These are phyloP conservation scores for Arthrobotrys conoides DNA, from an alignment of 2,329 filamentous ascomycete genomes.

Conservation along the genomic window DNA sequence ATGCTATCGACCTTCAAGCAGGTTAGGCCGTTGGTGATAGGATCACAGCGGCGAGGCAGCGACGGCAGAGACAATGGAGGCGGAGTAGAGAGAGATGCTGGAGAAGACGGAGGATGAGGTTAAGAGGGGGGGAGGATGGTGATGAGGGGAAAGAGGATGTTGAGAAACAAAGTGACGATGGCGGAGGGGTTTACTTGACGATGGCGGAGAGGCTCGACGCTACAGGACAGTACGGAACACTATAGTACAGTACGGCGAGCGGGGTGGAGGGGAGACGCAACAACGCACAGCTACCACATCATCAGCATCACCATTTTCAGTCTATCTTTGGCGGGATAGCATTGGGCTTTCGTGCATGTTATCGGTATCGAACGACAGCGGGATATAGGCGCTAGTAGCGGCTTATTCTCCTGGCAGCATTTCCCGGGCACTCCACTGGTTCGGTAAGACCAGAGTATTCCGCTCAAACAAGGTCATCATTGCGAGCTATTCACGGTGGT, in stretches of 20 bases:
- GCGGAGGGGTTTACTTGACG: conserved; percentile 31
- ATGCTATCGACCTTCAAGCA: conserved; percentile 21
- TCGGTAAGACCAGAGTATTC: conserved; percentile 31
- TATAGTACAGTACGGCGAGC: conserved; percentile 22
- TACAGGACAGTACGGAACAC: neutral
- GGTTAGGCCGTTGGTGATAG: conserved; percentile 27
- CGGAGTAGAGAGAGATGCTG: conserved; percentile 62
- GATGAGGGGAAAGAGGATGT: conserved; percentile 24
- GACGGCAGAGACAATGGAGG: conserved; percentile 26
- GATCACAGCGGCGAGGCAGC: conserved; percentile 18
- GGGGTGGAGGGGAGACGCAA: conserved; percentile 38
- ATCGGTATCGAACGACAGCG: conserved; percentile 34
- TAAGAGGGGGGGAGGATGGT: conserved; percentile 38
- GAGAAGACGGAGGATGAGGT: conserved; percentile 27
- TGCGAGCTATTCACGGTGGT: neutral
- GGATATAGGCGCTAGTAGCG: conserved; percentile 16
- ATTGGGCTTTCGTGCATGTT: conserved; percentile 17
- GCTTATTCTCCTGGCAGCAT: conserved; percentile 11
- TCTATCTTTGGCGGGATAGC: conserved; percentile 32
- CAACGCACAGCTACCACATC: conserved; percentile 36
- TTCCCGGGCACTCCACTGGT: conserved; percentile 6
- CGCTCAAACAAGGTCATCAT: conserved; percentile 17
- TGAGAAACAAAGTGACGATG: conserved; percentile 32
- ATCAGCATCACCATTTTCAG: conserved; percentile 14
- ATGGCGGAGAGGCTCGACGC: conserved; percentile 19